Evolutionary conservation across 331 rosid species (phyloP).

Genomic region (Acacia concinna): DNA sequence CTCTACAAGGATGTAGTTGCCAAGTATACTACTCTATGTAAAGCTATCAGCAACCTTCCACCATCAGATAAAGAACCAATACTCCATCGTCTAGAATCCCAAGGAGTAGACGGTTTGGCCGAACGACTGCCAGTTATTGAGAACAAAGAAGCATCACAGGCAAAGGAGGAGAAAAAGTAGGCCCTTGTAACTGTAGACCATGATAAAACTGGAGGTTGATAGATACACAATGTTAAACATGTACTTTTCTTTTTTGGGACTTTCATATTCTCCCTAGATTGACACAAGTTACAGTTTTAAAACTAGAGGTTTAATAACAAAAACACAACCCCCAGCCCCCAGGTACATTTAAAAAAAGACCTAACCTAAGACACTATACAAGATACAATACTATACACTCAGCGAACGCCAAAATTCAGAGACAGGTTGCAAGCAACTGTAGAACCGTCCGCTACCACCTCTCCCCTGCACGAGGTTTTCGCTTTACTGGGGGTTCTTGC

Average conservation of each 20-base stretch:
- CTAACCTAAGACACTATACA: conserved; percentile 22
- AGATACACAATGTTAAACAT: neutral
- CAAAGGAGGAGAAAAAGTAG: neutral
- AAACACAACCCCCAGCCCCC: neutral
- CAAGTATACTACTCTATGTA: conserved; percentile 48
- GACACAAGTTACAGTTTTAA: neutral
- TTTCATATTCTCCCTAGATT: neutral
- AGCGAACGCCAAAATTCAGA: conserved; percentile 49
- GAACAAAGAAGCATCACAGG: neutral
- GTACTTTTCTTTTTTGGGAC: no score
- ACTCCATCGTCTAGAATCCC: conserved; percentile 31
- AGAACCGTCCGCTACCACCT: conserved; percentile 34
- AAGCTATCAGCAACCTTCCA: conserved; percentile 44
- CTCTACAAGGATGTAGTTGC: conserved; percentile 61
- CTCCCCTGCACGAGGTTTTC: conserved; percentile 45
- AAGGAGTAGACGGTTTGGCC: conserved; percentile 9
- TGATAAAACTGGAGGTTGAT: neutral
- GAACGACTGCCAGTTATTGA: neutral
- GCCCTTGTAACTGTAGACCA: neutral
- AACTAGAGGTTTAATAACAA: neutral
- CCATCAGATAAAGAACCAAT: conserved; percentile 40
- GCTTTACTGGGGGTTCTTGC: conserved; percentile 12
- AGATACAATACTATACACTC: conserved; percentile 37
- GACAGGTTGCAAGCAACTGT: conserved; percentile 44
- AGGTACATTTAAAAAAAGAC: neutral